Base-by-base conservation (phyloP, 2,329 filamentous ascomycete genomes). In the Lasiodiplodia hormozganensis region DNA sequence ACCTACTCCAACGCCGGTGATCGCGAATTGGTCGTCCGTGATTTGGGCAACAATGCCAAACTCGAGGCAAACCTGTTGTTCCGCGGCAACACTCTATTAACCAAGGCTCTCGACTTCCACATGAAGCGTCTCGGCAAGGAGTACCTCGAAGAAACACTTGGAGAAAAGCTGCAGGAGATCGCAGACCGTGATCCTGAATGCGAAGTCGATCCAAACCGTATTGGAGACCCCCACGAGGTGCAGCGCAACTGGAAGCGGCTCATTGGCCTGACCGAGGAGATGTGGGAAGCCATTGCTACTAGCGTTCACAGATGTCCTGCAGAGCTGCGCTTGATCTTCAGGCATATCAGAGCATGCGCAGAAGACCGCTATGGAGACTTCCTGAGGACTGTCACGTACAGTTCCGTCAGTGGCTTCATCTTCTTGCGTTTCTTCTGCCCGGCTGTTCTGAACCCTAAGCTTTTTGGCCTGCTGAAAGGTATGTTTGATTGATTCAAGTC, bases 391-490 rank as follows among this genome's bases (percentile, higher is more conserved):
- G 94, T 97, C 47, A 89, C 91, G 56, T 98, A 97, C 77, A 97
- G 94, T 65, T 97, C 94, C 76, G 94, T 98, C 1, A 97, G 94
- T 54, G 95, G 95, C 0, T 98, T 98, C 76, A 82, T 98, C 14
- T 98, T 98, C 78, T 85, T 98, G 70, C 90, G 95, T 5, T 97
- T 97, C 83, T 96, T 98, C 75, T 97, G 94, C 76, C 95, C 95
- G 3, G 94, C 95, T n/a, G 94, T 98, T 69, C 84, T 98, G 7
- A 97, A 97, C 71, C 95, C 95, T 0, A 97, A 97, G 80, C 85
- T 98, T 16, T 97, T 97, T 77, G 94, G 94, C 25, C 84, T 98
- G 23, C 82, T 97, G 25, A 90, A 89, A 83, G 88, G 89, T 90
- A 80, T 36, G 21, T 38, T 51, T 16, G 14, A 11, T 25, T 40